Conservation (phyloP, 345 rosid genomes). For the Aquilaria yunnanensis region DNA sequence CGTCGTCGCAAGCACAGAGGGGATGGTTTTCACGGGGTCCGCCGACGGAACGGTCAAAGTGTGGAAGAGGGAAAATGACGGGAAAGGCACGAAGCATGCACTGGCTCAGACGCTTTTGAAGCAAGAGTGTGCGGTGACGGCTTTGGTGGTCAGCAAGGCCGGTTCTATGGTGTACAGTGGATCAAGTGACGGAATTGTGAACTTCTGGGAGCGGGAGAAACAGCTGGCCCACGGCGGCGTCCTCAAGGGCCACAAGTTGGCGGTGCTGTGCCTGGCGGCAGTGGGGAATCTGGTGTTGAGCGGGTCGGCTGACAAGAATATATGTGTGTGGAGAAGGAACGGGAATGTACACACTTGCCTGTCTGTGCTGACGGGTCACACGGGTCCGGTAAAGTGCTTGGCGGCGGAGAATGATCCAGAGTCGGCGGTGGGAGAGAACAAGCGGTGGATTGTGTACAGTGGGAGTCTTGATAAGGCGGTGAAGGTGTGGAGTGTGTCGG, state of each 20-base stretch:
- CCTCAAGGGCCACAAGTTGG: slow-evolving; percentile 80
- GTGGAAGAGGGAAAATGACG: slow-evolving; percentile 60
- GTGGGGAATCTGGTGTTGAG: slow-evolving; percentile 77
- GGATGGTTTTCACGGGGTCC: slow-evolving; percentile 73
- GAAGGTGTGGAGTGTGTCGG: slow-evolving; percentile 90
- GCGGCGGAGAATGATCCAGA: slow-evolving; percentile 70
- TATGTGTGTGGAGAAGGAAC: slow-evolving; percentile 87
- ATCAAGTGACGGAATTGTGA: slow-evolving; percentile 87
- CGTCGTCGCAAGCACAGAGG: slow-evolving; percentile 46
- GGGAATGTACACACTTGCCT: slow-evolving; percentile 66
- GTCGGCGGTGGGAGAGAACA: slow-evolving; percentile 32
- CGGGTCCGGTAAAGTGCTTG: slow-evolving; percentile 89
- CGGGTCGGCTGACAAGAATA: slow-evolving; percentile 95
- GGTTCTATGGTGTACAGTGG: slow-evolving; percentile 64
- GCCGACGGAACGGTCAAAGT: slow-evolving; percentile 93
- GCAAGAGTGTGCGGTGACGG: slow-evolving; percentile 50
- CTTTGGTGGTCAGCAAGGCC: slow-evolving; percentile 47
- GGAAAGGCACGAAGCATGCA: slow-evolving; percentile 55
- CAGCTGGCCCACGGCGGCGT: slow-evolving; percentile 52
- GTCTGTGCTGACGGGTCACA: slow-evolving; percentile 84
- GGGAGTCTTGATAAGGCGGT: slow-evolving; percentile 94
- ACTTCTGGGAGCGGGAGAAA: slow-evolving; percentile 49
- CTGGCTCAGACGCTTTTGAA: slow-evolving; percentile 29
- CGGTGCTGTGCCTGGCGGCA: slow-evolving; percentile 73
- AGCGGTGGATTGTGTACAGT: slow-evolving; percentile 77